Base-by-base conservation (phyloP, 2,329 filamentous ascomycete genomes). In the Sclerotinia glacialis region DNA sequence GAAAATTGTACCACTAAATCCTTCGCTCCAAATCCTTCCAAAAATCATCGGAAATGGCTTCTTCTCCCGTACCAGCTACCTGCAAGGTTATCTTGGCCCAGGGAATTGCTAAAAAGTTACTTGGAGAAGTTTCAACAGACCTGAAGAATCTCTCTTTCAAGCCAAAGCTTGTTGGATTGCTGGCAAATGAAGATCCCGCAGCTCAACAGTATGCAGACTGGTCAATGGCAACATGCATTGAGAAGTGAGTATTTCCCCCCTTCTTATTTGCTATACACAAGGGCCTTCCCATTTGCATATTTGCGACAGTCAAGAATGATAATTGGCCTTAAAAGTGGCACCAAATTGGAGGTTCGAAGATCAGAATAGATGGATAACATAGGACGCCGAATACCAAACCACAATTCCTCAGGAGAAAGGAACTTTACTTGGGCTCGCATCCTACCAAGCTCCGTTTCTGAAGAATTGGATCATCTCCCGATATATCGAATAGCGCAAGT, bases 21-120 rank as follows among this genome's bases (percentile, higher is more conserved):
- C 34, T 56, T 40, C 12, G 9, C 55, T n/a, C 40, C 28, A 26
- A 31, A 12, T 58, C 52, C 5, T 28, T 26, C 5, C 28, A 50
- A 16, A 46, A 9, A 21, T n/a, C 21, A 44, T 42, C 44, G n/a
- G 18, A n/a, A n/a, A 70, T 71, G 65, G 59, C 71, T 28, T 55
- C 68, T 23, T 53, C 67, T 58, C 47, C 62, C n/a, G 47, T 67
- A 11, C 64, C 70, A 47, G 64, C 64, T 79, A 86, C 90, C 75
- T 98, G 95, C 86, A 97, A 97, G 85, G 93, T 97, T 78, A 86
- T 98, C 74, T 86, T 96, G 73, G 92, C 94, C 67, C 90, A 90
- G 73, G 90, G 89, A 73, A 93, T 99, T 75, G 92, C 93, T 72
- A 95, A 93, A 80, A 84, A 83, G 65, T 83, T 97, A 62, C 84